These are phyloP conservation scores for Wickerhamomyces rabaulensis DNA, from an alignment of 805 yeast genomes.

Conservation along the genomic window DNA sequence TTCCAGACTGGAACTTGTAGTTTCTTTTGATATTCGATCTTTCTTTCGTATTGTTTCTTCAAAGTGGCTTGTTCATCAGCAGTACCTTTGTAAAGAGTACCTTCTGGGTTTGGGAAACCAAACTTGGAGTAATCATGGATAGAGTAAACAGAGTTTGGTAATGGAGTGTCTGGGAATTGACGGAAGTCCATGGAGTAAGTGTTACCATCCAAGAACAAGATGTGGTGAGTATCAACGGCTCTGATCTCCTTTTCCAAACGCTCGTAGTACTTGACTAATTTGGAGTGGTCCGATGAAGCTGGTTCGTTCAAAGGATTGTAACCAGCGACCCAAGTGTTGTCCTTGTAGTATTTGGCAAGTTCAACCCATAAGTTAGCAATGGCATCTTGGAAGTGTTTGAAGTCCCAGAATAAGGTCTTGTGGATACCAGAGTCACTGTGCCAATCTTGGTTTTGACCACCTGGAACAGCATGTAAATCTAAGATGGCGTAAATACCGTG, in stretches of 20 bases:
- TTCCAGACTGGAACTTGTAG: constrained; percentile 46
- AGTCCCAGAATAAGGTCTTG: constrained; percentile 45
- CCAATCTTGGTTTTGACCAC: constrained; percentile 55
- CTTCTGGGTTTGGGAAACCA: constrained; percentile 40
- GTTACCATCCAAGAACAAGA: constrained; percentile 45
- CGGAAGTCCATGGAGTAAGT: constrained; percentile 48
- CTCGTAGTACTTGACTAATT: constrained; percentile 34
- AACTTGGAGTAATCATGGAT: constrained; percentile 42
- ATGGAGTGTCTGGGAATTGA: constrained; percentile 34
- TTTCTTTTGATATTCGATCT: constrained; percentile 36
- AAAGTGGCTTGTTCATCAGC: constrained; percentile 32
- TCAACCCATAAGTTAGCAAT: constrained; percentile 40
- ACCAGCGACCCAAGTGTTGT: constrained; percentile 46
- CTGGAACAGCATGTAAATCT: constrained; percentile 47
- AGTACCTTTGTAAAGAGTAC: constrained; percentile 30
- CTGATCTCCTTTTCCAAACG: constrained; percentile 36
- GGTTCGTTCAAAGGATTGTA: constrained; percentile 53
- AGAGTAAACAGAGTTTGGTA: constrained; percentile 42
- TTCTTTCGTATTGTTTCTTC: constrained; percentile 35
- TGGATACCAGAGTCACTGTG: constrained; percentile 44
- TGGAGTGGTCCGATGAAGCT: constrained; percentile 37
- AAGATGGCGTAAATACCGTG: constrained; percentile 43
- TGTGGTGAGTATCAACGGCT: constrained; percentile 42
- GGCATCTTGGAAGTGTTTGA: constrained; percentile 42
- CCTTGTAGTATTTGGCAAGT: constrained; percentile 40